A percentile compares a stretch with the other conserved stretches of the same genome.
Conservation (phyloP, 2,329 filamentous ascomycete genomes). For the Dactylonectria estremocensis region DNA sequence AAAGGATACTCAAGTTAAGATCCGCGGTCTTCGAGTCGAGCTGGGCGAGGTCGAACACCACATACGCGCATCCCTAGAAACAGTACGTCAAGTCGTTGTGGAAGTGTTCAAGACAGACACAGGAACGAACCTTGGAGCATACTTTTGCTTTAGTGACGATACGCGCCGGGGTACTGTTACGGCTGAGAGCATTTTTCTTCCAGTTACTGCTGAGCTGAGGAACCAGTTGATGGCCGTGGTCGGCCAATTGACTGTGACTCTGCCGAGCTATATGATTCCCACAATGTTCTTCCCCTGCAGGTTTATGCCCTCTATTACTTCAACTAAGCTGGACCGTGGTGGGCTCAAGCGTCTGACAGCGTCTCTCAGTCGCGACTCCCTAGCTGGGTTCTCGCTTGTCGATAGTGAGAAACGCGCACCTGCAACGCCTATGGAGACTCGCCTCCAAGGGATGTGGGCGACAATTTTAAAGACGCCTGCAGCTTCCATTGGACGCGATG, state of each 20-base stretch:
- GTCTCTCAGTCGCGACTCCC: constrained; percentile 2
- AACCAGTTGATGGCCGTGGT: constrained; percentile 8
- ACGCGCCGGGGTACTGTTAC: not conserved
- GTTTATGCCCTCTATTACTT: constrained; percentile 10
- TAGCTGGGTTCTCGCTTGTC: constrained; percentile 22
- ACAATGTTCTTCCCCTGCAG: constrained; percentile 28
- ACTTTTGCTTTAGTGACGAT: constrained; percentile 19
- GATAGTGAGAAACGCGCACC: constrained; percentile 9
- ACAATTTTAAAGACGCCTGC: constrained; percentile 46
- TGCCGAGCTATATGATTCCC: constrained; percentile 37
- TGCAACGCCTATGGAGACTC: constrained; percentile 8
- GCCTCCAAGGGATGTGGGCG: constrained; percentile 54
- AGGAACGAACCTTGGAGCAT: constrained; percentile 20
- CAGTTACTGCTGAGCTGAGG: constrained; percentile 8
- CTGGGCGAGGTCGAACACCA: constrained; percentile 30
- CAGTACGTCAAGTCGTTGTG: not conserved
- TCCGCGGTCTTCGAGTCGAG: no score
- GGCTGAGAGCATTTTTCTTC: not conserved
- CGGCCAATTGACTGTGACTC: constrained; percentile 3
- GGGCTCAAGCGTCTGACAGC: constrained; percentile 2
- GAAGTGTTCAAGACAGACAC: constrained; percentile 18
- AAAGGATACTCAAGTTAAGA: no score
- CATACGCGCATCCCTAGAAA: constrained; percentile 5
- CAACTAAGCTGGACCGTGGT: constrained; percentile 30
- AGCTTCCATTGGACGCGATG: constrained; percentile 35